Base-by-base conservation (phyloP, 768 basidiomycete genomes). In the Auriscalpium microsporum region DNA sequence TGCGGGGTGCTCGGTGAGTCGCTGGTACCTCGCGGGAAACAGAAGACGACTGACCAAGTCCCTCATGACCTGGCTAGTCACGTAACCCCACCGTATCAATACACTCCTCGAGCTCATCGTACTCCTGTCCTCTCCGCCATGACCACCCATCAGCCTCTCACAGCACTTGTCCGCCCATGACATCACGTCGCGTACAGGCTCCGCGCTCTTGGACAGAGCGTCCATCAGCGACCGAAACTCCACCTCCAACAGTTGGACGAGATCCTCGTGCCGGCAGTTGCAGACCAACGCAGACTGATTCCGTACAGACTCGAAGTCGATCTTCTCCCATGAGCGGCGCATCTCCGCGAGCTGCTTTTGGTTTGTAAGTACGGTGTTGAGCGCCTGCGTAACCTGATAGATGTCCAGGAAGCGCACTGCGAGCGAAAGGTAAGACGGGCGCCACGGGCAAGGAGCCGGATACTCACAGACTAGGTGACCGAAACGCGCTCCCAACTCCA, bases 221-320 rank as follows among this genome's bases (percentile, higher is more conserved):
- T 91, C 88, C 72, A 93, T 71, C 69, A 93, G 71, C n/a, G 71
- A 67, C 19, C 88, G 84, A 67, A 91, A 91, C 68, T 93, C 88
- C 53, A 88, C 84, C 67, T 93, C 90, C 48, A 94, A 70, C 48
- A 92, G 77, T 62, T 92, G 89, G 44, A 89, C 81, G 50, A 94
- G 78, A 63, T 92, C 89, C 69, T 92, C 91, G 61, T 92, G 90
- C 49, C 91, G 86, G 68, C 91, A 93, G 66, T 93, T 92, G 78
- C 90, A 92, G 33, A 93, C 91, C 63, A 94, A 73, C 16, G 91
- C 91, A n/a, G 88, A 90, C 65, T 94, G 91, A 64, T 94, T 93
- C 58, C 90, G 81, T 54, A 94, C 89, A 33, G 88, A 90, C 68
- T 93, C 90, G 62, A 94, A 93, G 66, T 94, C 89, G 45, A 94